Evolutionary conservation across 257 asterid species (phyloP).

Genomic region (Henckelia pumila): DNA sequence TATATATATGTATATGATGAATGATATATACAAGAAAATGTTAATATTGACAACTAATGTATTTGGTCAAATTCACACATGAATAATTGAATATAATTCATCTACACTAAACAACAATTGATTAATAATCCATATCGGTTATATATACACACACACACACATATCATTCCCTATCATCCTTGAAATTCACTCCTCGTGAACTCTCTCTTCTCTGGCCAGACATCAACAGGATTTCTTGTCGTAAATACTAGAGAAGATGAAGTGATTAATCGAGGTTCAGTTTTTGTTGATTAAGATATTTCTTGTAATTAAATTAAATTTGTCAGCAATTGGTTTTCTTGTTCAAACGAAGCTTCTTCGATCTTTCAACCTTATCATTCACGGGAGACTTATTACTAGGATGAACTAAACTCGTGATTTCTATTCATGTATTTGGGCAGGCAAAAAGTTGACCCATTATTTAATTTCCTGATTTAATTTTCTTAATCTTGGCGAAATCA

Average conservation of each 20-base stretch:
- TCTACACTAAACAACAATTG: no score
- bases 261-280: no score
- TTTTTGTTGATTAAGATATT: not conserved
- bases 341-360: constrained; percentile 12
- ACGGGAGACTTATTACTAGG: constrained; percentile 19
- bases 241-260: no score
- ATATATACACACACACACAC: no score
- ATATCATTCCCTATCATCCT: no score
- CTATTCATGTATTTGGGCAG: constrained; percentile 5
- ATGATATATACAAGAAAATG: no score
- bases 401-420: not conserved
- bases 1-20: no score
- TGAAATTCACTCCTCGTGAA: not conserved
- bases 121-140: no score
- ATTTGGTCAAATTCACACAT: no score
- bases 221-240: not conserved
- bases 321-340: not conserved
- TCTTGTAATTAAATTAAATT: not conserved
- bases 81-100: no score
- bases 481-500: constrained; percentile 20
- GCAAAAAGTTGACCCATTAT: constrained; percentile 32
- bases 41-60: no score
- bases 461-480: constrained; percentile 25
- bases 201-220: not conserved
- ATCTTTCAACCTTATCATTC: constrained; percentile 23